These are phyloP conservation scores for Fusarium sp. DNA, from an alignment of 2,329 filamentous ascomycete genomes.

Conservation along the genomic window DNA sequence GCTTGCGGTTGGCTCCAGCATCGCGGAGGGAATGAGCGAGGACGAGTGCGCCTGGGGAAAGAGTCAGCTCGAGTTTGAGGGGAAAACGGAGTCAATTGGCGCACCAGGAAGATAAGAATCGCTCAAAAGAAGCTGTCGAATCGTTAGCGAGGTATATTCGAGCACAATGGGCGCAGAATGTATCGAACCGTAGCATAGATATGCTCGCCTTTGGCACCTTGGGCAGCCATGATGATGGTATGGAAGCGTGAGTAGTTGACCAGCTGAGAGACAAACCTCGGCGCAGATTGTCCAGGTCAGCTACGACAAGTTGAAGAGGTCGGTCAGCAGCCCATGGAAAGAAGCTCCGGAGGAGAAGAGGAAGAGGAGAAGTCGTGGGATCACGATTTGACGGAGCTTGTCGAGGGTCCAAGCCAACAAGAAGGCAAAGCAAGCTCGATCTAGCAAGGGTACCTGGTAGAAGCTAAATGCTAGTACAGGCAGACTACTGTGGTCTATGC, in stretches of 20 bases:
- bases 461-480: conserved; percentile 17
- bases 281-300: conserved; percentile 39
- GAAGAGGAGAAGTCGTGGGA: conserved; percentile 10
- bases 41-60: conserved; percentile 80
- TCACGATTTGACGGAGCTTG: conserved; percentile 34
- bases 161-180: conserved; percentile 9
- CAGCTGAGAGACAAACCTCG: conserved; percentile 39
- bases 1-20: conserved; percentile 79
- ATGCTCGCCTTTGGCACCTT: conserved; percentile 55
- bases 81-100: conserved; percentile 42
- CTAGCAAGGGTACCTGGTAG: conserved; percentile 18
- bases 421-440: conserved; percentile 20
- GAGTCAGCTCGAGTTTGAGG: conserved; percentile 20
- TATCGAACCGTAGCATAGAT: conserved; percentile 68
- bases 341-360: conserved; percentile 2
- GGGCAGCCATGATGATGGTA: conserved; percentile 53
- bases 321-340: conserved; percentile 45
- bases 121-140: conserved; percentile 83
- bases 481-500: conserved; percentile 9
- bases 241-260: conserved; percentile 18
- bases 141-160: conserved; percentile 14
- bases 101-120: conserved; percentile 93
- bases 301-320: conserved; percentile 35
- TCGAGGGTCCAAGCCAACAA: conserved; percentile 31
- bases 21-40: conserved; percentile 95